phyloP scores from a whole-genome alignment of 2,329 filamentous ascomycete species.

The Paecilomyces fulvus region DNA sequence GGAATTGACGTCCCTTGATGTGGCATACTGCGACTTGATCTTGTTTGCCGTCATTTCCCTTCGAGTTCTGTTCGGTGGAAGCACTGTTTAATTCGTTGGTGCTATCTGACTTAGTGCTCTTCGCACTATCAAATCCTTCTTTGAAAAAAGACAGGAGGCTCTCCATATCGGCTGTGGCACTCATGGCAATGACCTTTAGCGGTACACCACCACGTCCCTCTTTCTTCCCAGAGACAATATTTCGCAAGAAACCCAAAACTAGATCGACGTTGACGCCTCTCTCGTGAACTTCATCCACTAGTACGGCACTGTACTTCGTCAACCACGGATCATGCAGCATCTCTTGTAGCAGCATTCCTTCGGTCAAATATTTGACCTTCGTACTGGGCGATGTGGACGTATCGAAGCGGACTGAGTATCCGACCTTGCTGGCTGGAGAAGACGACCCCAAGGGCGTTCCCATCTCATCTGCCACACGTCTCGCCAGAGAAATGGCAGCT shows the following conservation, averaged over 20 bases:
- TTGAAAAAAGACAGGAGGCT: constrained; percentile 67
- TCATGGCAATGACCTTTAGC: constrained; percentile 91
- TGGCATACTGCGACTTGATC: constrained; percentile 49
- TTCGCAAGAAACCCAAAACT: constrained; percentile 77
- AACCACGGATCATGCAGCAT: constrained; percentile 77
- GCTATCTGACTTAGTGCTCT: constrained; percentile 3
- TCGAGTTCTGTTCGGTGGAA: background rate
- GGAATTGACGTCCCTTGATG: constrained; percentile 80
- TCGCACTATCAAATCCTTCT: constrained; percentile 18
- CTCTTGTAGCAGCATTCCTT: constrained; percentile 93
- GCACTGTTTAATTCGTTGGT: constrained; percentile 3
- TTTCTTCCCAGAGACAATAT: constrained; percentile 53
- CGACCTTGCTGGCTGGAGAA: constrained; percentile 58
- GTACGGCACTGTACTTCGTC: constrained; percentile 75
- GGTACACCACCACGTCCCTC: constrained; percentile 61
- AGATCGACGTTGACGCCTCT: constrained; percentile 90
- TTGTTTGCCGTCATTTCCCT: constrained; percentile 5
- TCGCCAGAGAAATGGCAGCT: constrained; percentile 82
- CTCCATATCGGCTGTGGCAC: constrained; percentile 85
- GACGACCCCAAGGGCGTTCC: constrained; percentile 54
- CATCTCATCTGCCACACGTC: constrained; percentile 79
- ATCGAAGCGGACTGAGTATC: constrained; percentile 93
- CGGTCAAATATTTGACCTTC: constrained; percentile 86
- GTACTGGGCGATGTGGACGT: constrained; percentile 74
- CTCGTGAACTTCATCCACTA: constrained; percentile 97